Conservation (phyloP, 805 yeast genomes). For the Metschnikowia anglica region DNA sequence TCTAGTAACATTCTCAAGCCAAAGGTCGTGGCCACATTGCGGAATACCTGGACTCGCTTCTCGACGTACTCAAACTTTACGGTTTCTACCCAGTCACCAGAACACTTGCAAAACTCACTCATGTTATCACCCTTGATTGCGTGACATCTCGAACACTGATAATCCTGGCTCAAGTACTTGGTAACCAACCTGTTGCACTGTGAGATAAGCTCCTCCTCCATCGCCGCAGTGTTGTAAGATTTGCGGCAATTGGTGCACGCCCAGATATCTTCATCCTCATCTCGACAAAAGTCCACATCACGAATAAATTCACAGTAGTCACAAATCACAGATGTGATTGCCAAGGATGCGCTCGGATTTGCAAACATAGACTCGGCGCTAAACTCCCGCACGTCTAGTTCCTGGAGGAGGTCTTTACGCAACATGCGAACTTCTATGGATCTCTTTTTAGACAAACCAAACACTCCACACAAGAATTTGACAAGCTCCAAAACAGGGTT, state of each 20-base stretch:
- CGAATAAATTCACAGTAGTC: constrained; percentile 70
- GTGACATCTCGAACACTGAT: constrained; percentile 75
- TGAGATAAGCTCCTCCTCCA: constrained; percentile 78
- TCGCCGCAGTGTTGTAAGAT: constrained; percentile 59
- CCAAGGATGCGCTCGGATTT: constrained; percentile 72
- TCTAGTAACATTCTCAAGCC: constrained; percentile 56
- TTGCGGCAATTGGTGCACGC: constrained; percentile 65
- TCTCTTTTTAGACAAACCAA: constrained; percentile 62
- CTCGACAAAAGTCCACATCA: constrained; percentile 82
- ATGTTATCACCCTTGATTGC: constrained; percentile 64
- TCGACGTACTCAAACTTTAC: constrained; percentile 45
- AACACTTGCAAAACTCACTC: constrained; percentile 77
- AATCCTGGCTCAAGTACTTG: constrained; percentile 74
- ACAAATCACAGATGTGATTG: constrained; percentile 70
- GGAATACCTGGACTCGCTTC: constrained; percentile 47
- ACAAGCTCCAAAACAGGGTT: constrained; percentile 82
- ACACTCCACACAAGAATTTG: constrained; percentile 70
- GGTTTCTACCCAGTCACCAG: constrained; percentile 79
- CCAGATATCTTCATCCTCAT: constrained; percentile 54
- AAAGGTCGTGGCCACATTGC: constrained; percentile 58
- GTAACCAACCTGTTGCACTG: constrained; percentile 56
- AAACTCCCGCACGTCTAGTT: constrained; percentile 84
- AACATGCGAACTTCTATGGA: constrained; percentile 71
- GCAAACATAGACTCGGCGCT: constrained; percentile 67
- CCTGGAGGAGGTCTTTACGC: constrained; percentile 67